phyloP scores from a whole-genome alignment of 331 rosid genomes.

The Acacia concinna region DNA sequence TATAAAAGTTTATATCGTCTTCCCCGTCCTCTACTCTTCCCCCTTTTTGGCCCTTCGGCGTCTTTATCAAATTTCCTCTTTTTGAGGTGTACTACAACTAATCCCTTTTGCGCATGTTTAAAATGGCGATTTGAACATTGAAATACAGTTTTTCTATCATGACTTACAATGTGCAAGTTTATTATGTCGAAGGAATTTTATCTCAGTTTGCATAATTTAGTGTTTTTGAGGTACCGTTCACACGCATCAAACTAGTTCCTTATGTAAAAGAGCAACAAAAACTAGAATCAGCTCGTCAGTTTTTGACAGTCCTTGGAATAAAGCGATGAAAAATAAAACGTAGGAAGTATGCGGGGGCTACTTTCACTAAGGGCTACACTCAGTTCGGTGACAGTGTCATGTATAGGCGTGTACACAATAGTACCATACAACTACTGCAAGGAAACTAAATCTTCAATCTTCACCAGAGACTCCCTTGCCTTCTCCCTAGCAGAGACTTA shows the following conservation, averaged over 20 bases:
- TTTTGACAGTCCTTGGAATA: neutral
- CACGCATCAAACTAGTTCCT: conserved; percentile 1
- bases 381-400: conserved; percentile 28
- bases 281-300: neutral
- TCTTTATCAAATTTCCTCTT: too few species aligned
- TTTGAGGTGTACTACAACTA: too few species aligned
- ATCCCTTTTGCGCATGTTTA: too few species aligned
- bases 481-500: conserved; percentile 28
- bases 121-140: too few species aligned
- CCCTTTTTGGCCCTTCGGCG: too few species aligned
- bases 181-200: too few species aligned
- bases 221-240: too few species aligned
- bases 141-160: too few species aligned
- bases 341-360: neutral
- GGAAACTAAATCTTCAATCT: neutral
- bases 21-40: too few species aligned
- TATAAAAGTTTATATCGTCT: too few species aligned
- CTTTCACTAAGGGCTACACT: conserved; percentile 18
- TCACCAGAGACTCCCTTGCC: conserved; percentile 29
- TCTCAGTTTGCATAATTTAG: too few species aligned
- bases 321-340: neutral
- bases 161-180: too few species aligned
- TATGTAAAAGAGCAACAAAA: neutral
- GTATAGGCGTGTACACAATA: conserved; percentile 26
- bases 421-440: conserved; percentile 32